A percentile compares a stretch with the other conserved stretches of the same genome.
phyloP scores from a whole-genome alignment of 73 alveolate genomes.

The Paraurostyla sp. region DNA sequence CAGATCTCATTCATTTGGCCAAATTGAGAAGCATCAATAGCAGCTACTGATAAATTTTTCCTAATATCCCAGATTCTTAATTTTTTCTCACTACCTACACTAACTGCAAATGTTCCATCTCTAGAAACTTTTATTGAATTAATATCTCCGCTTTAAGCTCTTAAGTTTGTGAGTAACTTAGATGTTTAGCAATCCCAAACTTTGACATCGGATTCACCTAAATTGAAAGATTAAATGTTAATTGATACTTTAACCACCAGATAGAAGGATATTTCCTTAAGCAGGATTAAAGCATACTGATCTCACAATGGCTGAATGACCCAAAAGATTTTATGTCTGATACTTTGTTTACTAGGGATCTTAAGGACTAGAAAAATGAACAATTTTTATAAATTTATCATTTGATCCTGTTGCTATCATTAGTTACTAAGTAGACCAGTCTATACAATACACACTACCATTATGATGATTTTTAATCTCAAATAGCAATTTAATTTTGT shows the following conservation, averaged over 20 bases:
- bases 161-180: slow-evolving; percentile 75
- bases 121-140: slow-evolving; percentile 86
- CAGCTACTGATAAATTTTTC: not conserved
- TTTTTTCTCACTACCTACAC: slow-evolving; percentile 93
- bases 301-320: slow-evolving; percentile 95
- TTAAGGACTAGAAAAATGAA: slow-evolving; percentile 76
- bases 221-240: too few relatives aligned
- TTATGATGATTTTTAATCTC: slow-evolving; percentile 42
- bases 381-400: slow-evolving; percentile 84
- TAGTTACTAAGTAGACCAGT: slow-evolving; percentile 90
- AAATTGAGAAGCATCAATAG: not conserved
- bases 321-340: slow-evolving; percentile 82
- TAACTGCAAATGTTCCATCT: slow-evolving; percentile 89
- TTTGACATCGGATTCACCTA: slow-evolving; percentile 85
- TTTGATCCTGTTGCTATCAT: slow-evolving; percentile 96
- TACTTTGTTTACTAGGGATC: slow-evolving; percentile 75
- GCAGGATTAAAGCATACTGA: slow-evolving; percentile 93
- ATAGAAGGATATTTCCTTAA: slow-evolving; percentile 81
- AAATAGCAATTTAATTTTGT: not conserved
- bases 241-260: slow-evolving; percentile 94
- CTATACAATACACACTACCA: slow-evolving; percentile 95
- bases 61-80: slow-evolving; percentile 95
- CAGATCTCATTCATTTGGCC: not conserved
- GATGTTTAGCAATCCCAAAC: slow-evolving; percentile 96
- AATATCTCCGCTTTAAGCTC: slow-evolving; percentile 89